Percentiles rank a stretch among this genome's conserved stretches.
Evolutionary conservation across 768 basidiomycete genomes (phyloP).

Genomic region (Boletus rubescentipes): DNA sequence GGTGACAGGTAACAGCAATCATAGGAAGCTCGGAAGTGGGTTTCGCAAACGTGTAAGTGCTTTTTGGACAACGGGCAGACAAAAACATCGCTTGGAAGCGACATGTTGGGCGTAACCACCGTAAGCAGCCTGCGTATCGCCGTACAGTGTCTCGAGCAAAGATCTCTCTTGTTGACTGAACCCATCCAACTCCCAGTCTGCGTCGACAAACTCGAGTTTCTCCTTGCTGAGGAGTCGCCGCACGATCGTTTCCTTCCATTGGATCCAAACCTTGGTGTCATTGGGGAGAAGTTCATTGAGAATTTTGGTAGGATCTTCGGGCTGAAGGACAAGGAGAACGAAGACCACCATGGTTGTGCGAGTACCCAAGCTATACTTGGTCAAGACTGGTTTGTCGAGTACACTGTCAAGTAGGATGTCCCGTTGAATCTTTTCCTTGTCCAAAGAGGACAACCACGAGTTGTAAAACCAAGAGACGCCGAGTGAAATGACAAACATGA

Average conservation of each 20-base stretch:
- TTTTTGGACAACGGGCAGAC: background rate
- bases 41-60: background rate
- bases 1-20: too few relatives aligned
- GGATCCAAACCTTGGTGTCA: constrained; percentile 30
- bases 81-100: constrained; percentile 7
- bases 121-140: constrained; percentile 27
- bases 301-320: constrained; percentile 21
- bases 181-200: constrained; percentile 23
- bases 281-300: constrained; percentile 26
- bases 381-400: constrained; percentile 21
- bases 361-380: constrained; percentile 27
- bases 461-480: constrained; percentile 38
- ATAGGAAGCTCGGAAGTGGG: background rate
- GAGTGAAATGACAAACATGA: constrained; percentile 35
- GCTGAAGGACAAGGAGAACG: constrained; percentile 20
- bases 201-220: constrained; percentile 21
- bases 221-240: constrained; percentile 16
- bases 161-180: constrained; percentile 17
- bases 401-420: constrained; percentile 24
- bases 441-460: constrained; percentile 37
- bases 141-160: constrained; percentile 24
- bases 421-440: constrained; percentile 32
- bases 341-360: constrained; percentile 29
- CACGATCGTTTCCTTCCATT: constrained; percentile 23
- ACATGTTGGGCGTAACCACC: constrained; percentile 16